A percentile compares a stretch with the other conserved stretches of the same genome.
phyloP scores from a whole-genome alignment of 2,329 filamentous ascomycete genomes.

The Neofusicoccum kwambonambiense region DNA sequence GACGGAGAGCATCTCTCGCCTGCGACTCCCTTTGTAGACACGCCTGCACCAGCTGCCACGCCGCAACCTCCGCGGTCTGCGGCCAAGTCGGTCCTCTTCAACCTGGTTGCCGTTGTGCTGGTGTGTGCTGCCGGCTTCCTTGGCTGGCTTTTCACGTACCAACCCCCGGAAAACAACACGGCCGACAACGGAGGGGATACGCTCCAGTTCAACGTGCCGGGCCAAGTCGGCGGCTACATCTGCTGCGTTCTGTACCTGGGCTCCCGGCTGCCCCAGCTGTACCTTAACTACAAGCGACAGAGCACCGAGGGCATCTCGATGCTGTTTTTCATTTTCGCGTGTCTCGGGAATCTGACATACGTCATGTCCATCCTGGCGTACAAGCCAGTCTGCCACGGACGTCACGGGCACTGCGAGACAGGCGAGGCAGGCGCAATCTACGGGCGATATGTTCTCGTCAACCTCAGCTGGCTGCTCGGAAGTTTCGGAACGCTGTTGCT shows the following conservation, averaged over 20 bases:
- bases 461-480: slow-evolving; percentile 85
- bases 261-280: slow-evolving; percentile 82
- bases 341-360: slow-evolving; percentile 90
- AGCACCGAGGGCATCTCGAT: slow-evolving; percentile 90
- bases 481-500: slow-evolving; percentile 84
- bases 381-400: slow-evolving; percentile 64
- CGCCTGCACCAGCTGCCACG: slow-evolving; percentile 34
- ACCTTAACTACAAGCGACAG: slow-evolving; percentile 89
- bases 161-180: slow-evolving; percentile 41
- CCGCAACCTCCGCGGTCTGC: slow-evolving; percentile 34
- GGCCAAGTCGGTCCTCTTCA: slow-evolving; percentile 66
- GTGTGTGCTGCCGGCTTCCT: slow-evolving; percentile 80
- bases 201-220: slow-evolving; percentile 70
- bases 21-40: slow-evolving; percentile 72
- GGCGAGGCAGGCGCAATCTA: slow-evolving; percentile 71
- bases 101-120: slow-evolving; percentile 67
- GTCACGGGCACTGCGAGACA: slow-evolving; percentile 52
- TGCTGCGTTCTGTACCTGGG: slow-evolving; percentile 88
- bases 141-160: slow-evolving; percentile 76
- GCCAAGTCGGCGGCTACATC: slow-evolving; percentile 91
- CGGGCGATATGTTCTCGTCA: slow-evolving; percentile 79
- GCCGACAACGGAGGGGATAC: slow-evolving; percentile 36
- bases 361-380: slow-evolving; percentile 90
- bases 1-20: slow-evolving; percentile 74
- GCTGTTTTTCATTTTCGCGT: slow-evolving; percentile 95